Base-by-base conservation (phyloP, 768 basidiomycete species). In the Mrakia frigida region DNA sequence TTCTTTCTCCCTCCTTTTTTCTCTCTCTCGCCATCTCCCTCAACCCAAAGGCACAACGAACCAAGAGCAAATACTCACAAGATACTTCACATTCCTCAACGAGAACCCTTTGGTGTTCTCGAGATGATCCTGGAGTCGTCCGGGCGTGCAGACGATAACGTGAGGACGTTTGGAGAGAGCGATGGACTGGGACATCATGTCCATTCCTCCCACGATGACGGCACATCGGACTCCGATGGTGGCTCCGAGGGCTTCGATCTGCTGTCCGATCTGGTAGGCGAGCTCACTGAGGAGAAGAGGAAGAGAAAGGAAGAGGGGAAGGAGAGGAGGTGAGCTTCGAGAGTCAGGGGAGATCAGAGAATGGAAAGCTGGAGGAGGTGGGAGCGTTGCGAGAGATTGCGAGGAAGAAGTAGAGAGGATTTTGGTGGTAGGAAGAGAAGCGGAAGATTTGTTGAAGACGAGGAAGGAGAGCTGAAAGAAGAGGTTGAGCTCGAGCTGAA, bases 91-190 rank as follows among this genome's bases (percentile, higher is more conserved):
- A 23, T 85, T 87, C 81, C 92, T 87, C 80, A 99, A 83, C 79
- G 89, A 93, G 83, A 98, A 99, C 3, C 97, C 97, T 83, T 98
- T 99, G 6, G 97, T 98, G 80, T 93, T 93, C 83, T 98, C 94
- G 63, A 99, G 85, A 83, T 98, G 97, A 82, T 97, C 93, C 78
- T 93, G 87, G 80, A 98, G 84, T 72, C 96, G 88, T 77, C 96
- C 96, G 1, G 96, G 96, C 0, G 97, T 98, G 41, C 94, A 95
- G 33, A 99, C 93, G 52, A 99, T 87, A 63, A 99, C 87, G 83
- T 99, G 97, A 2, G 97, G 97, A 74, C 90, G 87, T 84, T 97
- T 98, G 9, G 93, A 93, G 71, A 98, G 87, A 7, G 92, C 92
- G 79, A 98, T 91, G 46, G 92, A 89, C 82, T 99, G 97, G 0